Conservation (phyloP, 1,284 basidiomycete genomes). For the Cystobasidium slooffiae region DNA sequence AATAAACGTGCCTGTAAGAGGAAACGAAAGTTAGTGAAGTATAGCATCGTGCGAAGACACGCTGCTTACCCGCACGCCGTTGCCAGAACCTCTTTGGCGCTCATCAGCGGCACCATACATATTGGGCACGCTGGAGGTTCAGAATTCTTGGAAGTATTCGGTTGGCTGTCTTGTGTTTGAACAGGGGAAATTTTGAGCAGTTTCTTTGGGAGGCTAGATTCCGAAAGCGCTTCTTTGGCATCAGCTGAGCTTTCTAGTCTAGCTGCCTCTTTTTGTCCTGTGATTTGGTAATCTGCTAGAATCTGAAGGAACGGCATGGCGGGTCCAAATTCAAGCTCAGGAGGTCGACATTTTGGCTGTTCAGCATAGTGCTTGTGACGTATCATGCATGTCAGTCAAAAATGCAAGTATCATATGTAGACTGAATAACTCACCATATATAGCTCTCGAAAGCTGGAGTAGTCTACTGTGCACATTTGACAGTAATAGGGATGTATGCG, state of each 20-base stretch:
- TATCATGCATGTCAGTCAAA: neutral
- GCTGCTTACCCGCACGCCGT: conserved; percentile 42
- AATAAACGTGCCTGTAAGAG: conserved; percentile 32
- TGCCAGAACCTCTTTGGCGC: conserved; percentile 16
- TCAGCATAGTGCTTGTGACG: conserved; percentile 31
- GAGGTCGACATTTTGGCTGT: conserved; percentile 13
- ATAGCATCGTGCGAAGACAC: neutral
- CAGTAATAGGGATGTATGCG: conserved; percentile 28
- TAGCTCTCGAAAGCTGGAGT: conserved; percentile 16
- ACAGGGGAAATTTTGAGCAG: neutral
- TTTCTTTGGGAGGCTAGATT: neutral
- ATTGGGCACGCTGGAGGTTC: conserved; percentile 40
- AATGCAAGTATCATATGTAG: neutral
- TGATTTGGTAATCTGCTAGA: conserved; percentile 32
- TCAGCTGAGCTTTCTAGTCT: neutral
- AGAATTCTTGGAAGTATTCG: neutral
- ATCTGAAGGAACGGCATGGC: conserved; percentile 30
- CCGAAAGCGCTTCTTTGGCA: neutral
- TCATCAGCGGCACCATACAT: conserved; percentile 25
- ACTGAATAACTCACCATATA: conserved; percentile 15
- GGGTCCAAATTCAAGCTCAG: conserved; percentile 27
- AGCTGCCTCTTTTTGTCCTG: conserved; percentile 13
- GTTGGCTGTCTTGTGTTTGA: neutral
- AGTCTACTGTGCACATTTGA: conserved; percentile 23
- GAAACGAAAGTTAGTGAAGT: neutral